Base-by-base conservation (phyloP, 2,329 filamentous ascomycete genomes). In the Amauroascus niger region DNA sequence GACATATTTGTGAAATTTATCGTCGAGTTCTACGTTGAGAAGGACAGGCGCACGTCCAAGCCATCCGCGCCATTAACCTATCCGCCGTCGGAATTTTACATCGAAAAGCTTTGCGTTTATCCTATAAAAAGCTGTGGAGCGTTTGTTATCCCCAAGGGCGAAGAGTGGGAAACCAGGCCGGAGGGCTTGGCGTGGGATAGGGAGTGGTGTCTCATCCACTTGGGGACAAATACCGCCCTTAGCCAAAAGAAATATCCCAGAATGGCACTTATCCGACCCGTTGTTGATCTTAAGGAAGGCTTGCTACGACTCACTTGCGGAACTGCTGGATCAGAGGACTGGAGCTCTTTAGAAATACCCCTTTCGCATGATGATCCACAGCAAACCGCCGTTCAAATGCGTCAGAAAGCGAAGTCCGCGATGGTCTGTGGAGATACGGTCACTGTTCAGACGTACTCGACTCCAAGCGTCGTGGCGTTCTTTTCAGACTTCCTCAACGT, bases 51-150 rank as follows among this genome's bases (percentile, higher is more conserved):
- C 58, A 4, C 18, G 16, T 28, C 6, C 13, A 24, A 20, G 1
- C 2, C 33, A 3, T 24, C 26, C 8, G 22, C 14, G 3, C 18
- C 60, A 11, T 14, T 53, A 6, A 47, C 54, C 41, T 52, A 51
- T 46, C 24, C 45, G 37, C 49, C 60, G 39, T 52, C 63, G 7
- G 57, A 57, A 41, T 72, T 81, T 51, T 74, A 74, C 44, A 75
- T 88, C n/a, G 80, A 85, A 57, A 76, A 75, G 51, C 77, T 90
- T 14, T 81, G 77, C 1, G 79, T 97, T 0, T 98, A 89, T 64
- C 93, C 93, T 0, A 90, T 98, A 64, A 98, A 98, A 69, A 95
- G 89, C 65, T 97, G 93, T 63, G 87, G 83, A 14, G 87, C 87
- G 0, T 95, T 86, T 66, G 74, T 74, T 33, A 76, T 97, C 28